Evolutionary conservation across 768 basidiomycete genomes (phyloP).

Genomic region (Cantharellus anzutake): DNA sequence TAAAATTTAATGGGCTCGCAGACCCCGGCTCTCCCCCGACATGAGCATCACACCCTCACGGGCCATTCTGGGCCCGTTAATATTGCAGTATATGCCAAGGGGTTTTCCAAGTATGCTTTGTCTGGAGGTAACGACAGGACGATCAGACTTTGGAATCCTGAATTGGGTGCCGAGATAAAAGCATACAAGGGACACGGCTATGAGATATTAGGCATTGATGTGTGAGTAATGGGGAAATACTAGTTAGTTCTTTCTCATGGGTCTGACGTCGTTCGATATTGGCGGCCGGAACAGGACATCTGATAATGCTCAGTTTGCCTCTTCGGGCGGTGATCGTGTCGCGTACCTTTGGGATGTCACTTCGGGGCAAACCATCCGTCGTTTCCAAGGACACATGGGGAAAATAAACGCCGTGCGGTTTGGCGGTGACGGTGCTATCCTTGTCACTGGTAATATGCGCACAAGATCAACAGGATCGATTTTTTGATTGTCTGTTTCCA

Average conservation of each 20-base stretch:
- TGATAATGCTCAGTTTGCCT: constrained; percentile 89
- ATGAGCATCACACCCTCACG: constrained; percentile 40
- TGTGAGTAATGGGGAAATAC: constrained; percentile 31
- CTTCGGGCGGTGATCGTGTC: constrained; percentile 82
- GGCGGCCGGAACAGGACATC: constrained; percentile 35
- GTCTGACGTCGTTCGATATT: neutral
- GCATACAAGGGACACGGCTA: constrained; percentile 82
- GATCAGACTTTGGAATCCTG: constrained; percentile 81
- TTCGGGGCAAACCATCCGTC: constrained; percentile 61
- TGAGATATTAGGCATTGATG: constrained; percentile 77
- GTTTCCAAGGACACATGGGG: constrained; percentile 76
- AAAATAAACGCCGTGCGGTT: constrained; percentile 85
- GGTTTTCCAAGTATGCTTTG: constrained; percentile 73
- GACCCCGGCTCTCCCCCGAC: constrained; percentile 18
- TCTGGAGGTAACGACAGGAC: constrained; percentile 85
- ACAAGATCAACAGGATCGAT: no score
- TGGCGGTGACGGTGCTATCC: constrained; percentile 67
- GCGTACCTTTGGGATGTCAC: constrained; percentile 95
- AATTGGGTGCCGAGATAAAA: constrained; percentile 76
- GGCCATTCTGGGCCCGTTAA: constrained; percentile 75
- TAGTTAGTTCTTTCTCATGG: neutral
- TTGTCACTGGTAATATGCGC: constrained; percentile 55
- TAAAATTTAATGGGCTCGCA: neutral
- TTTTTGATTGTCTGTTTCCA: constrained; percentile 14
- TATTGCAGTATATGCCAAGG: constrained; percentile 80